A percentile compares a stretch with the other conserved stretches of the same genome.
Conservation (phyloP, 2,329 filamentous ascomycete genomes). For the Sclerotinia trifoliorum region DNA sequence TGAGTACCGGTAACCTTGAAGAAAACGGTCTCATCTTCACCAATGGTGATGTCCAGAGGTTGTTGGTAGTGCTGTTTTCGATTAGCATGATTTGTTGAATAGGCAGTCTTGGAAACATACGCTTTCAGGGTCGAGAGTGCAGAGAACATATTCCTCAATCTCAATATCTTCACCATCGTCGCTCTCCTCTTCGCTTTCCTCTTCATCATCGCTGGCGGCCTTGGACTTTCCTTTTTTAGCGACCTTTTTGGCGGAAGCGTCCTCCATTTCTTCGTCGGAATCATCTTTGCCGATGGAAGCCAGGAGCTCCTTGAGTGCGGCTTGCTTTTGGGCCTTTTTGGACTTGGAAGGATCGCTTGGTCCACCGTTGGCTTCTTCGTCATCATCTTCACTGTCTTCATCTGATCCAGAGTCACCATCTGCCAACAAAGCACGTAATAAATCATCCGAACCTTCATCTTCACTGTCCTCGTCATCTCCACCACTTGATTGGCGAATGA, state of each 20-base stretch:
- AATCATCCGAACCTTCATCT: conserved; percentile 42
- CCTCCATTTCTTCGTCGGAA: conserved; percentile 71
- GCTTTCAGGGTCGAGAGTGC: conserved; percentile 90
- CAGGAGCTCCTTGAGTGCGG: conserved; percentile 74
- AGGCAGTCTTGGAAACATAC: conserved; percentile 52
- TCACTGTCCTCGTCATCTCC: conserved; percentile 64
- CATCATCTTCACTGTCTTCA: conserved; percentile 54
- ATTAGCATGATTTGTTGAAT: conserved; percentile 35
- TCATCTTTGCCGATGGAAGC: conserved; percentile 61
- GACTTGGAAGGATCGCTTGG: conserved; percentile 89
- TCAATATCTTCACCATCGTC: conserved; percentile 64
- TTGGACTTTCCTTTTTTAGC: conserved; percentile 71
- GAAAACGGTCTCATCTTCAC: conserved; percentile 84
- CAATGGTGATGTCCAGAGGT: conserved; percentile 86
- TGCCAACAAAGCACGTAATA: conserved; percentile 53
- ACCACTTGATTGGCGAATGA: conserved; percentile 72
- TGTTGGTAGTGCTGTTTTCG: conserved; percentile 81
- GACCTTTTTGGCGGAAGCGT: conserved; percentile 61
- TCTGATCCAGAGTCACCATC: conserved; percentile 52
- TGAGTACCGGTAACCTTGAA: conserved; percentile 90
- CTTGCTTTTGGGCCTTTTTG: conserved; percentile 79
- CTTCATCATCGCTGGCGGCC: conserved; percentile 55
- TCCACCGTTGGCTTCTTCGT: conserved; percentile 79
- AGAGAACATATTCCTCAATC: conserved; percentile 88
- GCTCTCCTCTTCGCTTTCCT: conserved; percentile 51